Evolutionary conservation across 2,329 filamentous ascomycete genomes (phyloP), one percentile per base, ranked within the genome.

Genomic region (Colletotrichum chlorophyti): DNA sequence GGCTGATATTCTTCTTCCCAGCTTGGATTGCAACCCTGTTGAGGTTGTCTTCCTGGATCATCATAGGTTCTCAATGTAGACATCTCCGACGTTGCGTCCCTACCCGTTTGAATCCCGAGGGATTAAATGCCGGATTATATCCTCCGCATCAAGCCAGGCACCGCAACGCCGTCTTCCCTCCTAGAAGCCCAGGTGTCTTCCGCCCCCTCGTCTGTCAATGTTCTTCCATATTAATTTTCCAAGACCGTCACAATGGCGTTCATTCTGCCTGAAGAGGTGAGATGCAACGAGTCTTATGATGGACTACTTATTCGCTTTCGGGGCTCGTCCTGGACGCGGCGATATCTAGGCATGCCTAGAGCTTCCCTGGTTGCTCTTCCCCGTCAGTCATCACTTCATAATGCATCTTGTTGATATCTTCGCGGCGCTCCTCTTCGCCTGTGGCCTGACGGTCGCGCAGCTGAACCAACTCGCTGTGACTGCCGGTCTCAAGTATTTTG

Each of bases 401-500:
- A 60, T 60, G 57, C 38, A 40, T 38, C 4, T 21, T 6, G 4
- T 40, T 5, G 19, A 15, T 19, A 6, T 55, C n/a, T 14, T 60
- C 19, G 10, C 23, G 11, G 14, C 19, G 2, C 4, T 41, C 10
- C 38, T 57, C 1, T n/a, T 27, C 2, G 45, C 46, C 6, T 46
- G 29, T 10, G 26, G 12, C 17, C 24, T 32, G 3, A 42, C 51
- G 1, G 8, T n/a, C 2, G 62, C 57, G 10, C 57, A 63, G 26
- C 59, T 62, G 9, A 23, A 60, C 10, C 50, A 45, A 11, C 41
- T 50, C 14, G 35, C 41, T 2, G 24, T 49, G 4, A 17, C 43
- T 3, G 61, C 61, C 19, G 61, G 61, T 15, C 40, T 60, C 23
- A 51, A 58, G 43, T 63, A 49, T 40, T 63, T 63, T 38, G 61